Evolutionary conservation across 169 alveolate genomes (phyloP), one percentile per base, ranked within the genome.

Genomic region (Babesia microti): DNA sequence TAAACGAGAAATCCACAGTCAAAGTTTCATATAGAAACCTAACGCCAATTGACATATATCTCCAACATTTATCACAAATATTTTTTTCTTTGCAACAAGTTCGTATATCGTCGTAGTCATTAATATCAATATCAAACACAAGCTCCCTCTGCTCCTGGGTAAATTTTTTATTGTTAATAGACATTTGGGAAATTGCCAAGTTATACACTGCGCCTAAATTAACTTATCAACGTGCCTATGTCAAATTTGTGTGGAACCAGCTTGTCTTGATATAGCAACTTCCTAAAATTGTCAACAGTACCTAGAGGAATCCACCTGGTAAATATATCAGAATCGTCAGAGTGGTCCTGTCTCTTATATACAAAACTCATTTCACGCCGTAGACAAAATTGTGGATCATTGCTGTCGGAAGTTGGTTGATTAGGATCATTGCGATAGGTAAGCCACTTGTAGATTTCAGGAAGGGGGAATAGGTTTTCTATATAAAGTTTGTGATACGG

Each of bases 111-210:
- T 95, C 98, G 72, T 95, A 95, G 71, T 92, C 98, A 61, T 92
- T 90, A 98, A 95, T 91, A 84, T 95, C 99, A 40, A 93, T 93
- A 84, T 95, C 99, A 44, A 95, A 88, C 21, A 95, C 97, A 37
- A 95, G 59, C 60, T 95, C 99, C 72, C 74, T 69, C 50, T 76
- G 70, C 19, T 68, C 72, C 34, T 85, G 74, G 33, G 55, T 74
- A 57, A 66, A 65, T 15, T 69, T 49, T 14, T 32, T 66, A 6
- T 80, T 79, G 42, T 72, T 80, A 21, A 59, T 60, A 60, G 41
- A 76, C 75, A 68, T 84, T 27, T 71, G 78, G 39, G 85, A 56
- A 32, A 78, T 84, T 46, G 79, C 92, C 79, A 34, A 80, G 56
- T 45, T 78, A 74, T 84, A 93, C 28, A 93, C 84, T 14, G 98